Percentiles rank a stretch among this genome's conserved stretches.
Conservation (phyloP, 2,329 filamentous ascomycete species). For the Colletotrichum australisinense region DNA sequence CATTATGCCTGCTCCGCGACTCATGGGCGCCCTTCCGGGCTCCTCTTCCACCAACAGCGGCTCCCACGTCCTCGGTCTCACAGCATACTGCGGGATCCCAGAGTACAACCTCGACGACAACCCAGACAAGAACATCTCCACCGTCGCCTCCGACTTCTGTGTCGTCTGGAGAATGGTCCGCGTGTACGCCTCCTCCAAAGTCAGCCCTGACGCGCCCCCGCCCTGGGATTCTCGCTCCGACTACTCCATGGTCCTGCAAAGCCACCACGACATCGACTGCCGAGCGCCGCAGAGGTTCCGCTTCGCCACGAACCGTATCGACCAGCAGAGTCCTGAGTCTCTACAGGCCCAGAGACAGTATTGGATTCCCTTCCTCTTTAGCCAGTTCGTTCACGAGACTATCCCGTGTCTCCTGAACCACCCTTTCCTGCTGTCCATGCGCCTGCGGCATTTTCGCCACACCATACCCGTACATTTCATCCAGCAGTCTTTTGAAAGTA, state of each 20-base stretch:
- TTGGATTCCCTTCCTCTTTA: slow-evolving; percentile 64
- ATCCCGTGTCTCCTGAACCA: slow-evolving; percentile 65
- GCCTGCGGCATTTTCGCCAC: slow-evolving; percentile 62
- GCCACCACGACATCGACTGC: slow-evolving; percentile 64
- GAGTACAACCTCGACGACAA: neutral
- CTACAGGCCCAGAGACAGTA: slow-evolving; percentile 59
- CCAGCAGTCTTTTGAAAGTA: slow-evolving; percentile 63
- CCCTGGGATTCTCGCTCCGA: slow-evolving; percentile 61
- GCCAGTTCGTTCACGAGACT: slow-evolving; percentile 64
- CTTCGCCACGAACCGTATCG: slow-evolving; percentile 60
- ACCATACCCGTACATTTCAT: slow-evolving; percentile 66
- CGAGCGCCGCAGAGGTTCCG: slow-evolving; percentile 61
- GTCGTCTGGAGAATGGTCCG: slow-evolving; percentile 60
- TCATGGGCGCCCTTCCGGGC: neutral
- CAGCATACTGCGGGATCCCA: neutral
- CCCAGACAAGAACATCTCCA: slow-evolving; percentile 52
- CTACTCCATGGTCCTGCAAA: slow-evolving; percentile 60
- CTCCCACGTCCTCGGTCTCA: neutral
- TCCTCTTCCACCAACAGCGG: neutral
- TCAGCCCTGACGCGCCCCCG: slow-evolving; percentile 52
- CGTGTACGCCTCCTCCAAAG: slow-evolving; percentile 57
- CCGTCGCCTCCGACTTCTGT: slow-evolving; percentile 55
- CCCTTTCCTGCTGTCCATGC: slow-evolving; percentile 62
- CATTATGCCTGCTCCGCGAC: slow-evolving; percentile 25
- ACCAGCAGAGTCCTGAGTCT: slow-evolving; percentile 51